These are phyloP conservation scores for Triticum aestivum DNA, from an alignment of 176 grass and related monocot species.

Conservation along the genomic window DNA sequence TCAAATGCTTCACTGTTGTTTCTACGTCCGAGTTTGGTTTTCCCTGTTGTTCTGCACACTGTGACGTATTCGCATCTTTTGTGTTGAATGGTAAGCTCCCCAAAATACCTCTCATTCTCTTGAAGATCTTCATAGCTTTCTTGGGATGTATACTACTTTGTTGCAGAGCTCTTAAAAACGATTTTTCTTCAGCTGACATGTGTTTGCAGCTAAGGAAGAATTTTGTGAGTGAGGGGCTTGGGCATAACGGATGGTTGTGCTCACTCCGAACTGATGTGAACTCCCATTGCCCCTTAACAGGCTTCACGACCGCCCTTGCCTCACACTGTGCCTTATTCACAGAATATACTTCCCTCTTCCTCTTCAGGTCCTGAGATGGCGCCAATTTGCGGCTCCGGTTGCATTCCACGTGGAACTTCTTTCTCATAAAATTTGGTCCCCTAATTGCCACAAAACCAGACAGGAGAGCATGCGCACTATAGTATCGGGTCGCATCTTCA, in stretches of 20 bases:
- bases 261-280: slow-evolving; percentile 7
- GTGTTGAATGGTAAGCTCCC: neutral
- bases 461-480: slow-evolving; percentile 11
- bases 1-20: slow-evolving; percentile 21
- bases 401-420: slow-evolving; percentile 26
- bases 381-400: slow-evolving; percentile 18
- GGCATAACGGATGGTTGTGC: slow-evolving; percentile 21
- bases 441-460: slow-evolving; percentile 5
- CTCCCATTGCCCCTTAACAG: slow-evolving; percentile 18
- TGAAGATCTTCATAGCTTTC: slow-evolving; percentile 32
- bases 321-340: slow-evolving; percentile 8
- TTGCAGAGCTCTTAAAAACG: slow-evolving; percentile 22
- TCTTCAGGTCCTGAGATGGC: neutral
- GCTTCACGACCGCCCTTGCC: slow-evolving; percentile 24
- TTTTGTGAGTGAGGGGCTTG: slow-evolving; percentile 4
- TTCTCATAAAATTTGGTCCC: slow-evolving; percentile 25
- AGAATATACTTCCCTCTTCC: slow-evolving; percentile 25
- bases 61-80: neutral
- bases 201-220: slow-evolving; percentile 23
- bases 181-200: slow-evolving; percentile 24
- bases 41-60: neutral
- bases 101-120: slow-evolving; percentile 19
- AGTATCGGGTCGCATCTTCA: slow-evolving; percentile 17
- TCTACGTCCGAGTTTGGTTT: slow-evolving; percentile 21
- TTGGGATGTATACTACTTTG: slow-evolving; percentile 25